phyloP scores from a whole-genome alignment of 208 protist genomes.

The Naegleria fowleri region DNA sequence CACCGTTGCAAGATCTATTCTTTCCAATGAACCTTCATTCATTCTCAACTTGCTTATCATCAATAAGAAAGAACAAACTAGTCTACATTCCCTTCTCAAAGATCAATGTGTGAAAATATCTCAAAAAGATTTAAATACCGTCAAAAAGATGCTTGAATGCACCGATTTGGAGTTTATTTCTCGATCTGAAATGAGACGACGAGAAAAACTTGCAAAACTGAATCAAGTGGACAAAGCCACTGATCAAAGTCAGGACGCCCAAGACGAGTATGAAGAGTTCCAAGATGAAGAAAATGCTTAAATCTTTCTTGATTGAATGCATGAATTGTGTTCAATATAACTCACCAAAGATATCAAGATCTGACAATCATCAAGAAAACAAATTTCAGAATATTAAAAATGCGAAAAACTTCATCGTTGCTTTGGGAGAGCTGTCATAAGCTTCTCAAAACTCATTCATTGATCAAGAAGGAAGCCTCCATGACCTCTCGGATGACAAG shows the following conservation, averaged over 20 bases:
- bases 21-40: not conserved
- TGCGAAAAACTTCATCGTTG: too few relatives aligned
- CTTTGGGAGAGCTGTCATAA: too few relatives aligned
- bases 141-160: not conserved
- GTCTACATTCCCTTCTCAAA: not conserved
- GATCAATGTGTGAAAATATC: not conserved
- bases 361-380: too few relatives aligned
- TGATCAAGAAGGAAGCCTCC: too few relatives aligned
- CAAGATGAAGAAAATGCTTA: not conserved
- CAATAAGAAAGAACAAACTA: not conserved
- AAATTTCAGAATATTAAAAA: too few relatives aligned
- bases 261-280: not conserved
- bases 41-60: not conserved
- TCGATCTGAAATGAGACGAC: not conserved
- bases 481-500: too few relatives aligned
- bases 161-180: not conserved
- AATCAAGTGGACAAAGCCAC: not conserved
- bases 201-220: not conserved
- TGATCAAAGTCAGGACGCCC: too few relatives aligned
- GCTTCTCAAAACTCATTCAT: too few relatives aligned
- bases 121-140: not conserved
- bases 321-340: too few relatives aligned
- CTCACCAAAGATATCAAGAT: too few relatives aligned
- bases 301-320: too few relatives aligned
- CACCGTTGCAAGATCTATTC: not conserved